phyloP scores from a whole-genome alignment of 495 filamentous ascomycete genomes.

The Cairneyella variabilis region DNA sequence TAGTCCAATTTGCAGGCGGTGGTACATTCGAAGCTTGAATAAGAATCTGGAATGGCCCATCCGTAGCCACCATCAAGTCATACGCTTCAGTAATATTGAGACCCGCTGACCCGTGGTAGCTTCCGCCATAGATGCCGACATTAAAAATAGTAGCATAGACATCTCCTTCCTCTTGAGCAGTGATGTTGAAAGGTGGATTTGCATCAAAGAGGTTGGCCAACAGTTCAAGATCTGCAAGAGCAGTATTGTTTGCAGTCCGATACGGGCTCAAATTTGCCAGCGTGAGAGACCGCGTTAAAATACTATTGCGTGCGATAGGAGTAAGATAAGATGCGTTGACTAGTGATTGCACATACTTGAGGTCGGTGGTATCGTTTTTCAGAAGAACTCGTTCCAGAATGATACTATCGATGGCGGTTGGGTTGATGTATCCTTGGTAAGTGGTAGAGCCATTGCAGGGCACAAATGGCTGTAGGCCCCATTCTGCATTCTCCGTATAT shows the following conservation, averaged over 20 bases:
- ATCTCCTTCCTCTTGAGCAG: not conserved
- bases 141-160: not conserved
- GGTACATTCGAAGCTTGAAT: too few relatives aligned
- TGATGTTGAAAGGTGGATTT: constrained; percentile 1
- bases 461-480: not conserved
- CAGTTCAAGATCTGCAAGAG: not conserved
- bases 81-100: not conserved
- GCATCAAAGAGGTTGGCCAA: not conserved
- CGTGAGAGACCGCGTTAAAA: not conserved
- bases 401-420: constrained; percentile 1
- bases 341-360: not conserved
- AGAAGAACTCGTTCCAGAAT: not conserved
- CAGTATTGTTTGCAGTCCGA: not conserved
- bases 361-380: not conserved
- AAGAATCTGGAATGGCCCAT: too few relatives aligned
- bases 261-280: not conserved
- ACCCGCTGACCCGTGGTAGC: not conserved
- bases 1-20: too few relatives aligned
- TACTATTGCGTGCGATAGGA: not conserved
- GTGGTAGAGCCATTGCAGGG: not conserved
- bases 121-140: not conserved
- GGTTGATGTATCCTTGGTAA: constrained; percentile 6
- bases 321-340: not conserved
- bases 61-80: too few relatives aligned
- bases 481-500: not conserved